A percentile compares a stretch with the other conserved stretches of the same genome.
Evolutionary conservation across 495 filamentous ascomycete genomes (phyloP).

Genomic region (Aspergillus diversus): DNA sequence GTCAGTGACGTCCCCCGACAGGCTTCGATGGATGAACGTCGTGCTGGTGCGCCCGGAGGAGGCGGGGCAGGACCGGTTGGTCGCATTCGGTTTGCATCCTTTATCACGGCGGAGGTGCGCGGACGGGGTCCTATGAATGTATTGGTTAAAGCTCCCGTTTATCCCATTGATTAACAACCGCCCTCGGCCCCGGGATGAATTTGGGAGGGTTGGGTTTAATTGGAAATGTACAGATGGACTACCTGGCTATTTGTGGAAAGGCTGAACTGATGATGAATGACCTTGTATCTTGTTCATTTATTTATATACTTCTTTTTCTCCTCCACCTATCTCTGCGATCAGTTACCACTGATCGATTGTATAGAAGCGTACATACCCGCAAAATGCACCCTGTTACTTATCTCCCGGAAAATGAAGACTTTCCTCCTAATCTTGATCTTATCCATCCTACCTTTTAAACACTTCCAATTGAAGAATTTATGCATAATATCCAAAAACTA

Average conservation of each 20-base stretch:
- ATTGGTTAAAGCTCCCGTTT: conserved; percentile 90
- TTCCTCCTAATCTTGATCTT: neutral
- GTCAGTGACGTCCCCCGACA: conserved; percentile 17
- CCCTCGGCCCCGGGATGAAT: too few relatives aligned
- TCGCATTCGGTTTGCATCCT: conserved; percentile 78
- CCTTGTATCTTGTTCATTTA: neutral
- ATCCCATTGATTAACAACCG: conserved; percentile 53
- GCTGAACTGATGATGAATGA: neutral
- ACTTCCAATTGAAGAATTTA: neutral
- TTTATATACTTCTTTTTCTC: neutral
- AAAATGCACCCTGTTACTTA: neutral
- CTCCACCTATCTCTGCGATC: neutral
- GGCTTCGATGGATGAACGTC: neutral
- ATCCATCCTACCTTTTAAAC: neutral
- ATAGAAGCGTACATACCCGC: conserved; percentile 1
- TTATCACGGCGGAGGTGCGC: conserved; percentile 83
- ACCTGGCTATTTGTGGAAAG: neutral
- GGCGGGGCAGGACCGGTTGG: conserved; percentile 11
- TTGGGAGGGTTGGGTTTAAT: neutral
- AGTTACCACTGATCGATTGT: neutral
- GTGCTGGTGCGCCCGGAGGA: conserved; percentile 12
- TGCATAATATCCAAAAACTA: too few relatives aligned
- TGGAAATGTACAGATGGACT: neutral
- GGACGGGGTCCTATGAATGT: conserved; percentile 64
- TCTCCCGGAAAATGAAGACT: neutral